Conservation (phyloP, 1,284 basidiomycete genomes). For the Singerocomus rubriflavus region DNA sequence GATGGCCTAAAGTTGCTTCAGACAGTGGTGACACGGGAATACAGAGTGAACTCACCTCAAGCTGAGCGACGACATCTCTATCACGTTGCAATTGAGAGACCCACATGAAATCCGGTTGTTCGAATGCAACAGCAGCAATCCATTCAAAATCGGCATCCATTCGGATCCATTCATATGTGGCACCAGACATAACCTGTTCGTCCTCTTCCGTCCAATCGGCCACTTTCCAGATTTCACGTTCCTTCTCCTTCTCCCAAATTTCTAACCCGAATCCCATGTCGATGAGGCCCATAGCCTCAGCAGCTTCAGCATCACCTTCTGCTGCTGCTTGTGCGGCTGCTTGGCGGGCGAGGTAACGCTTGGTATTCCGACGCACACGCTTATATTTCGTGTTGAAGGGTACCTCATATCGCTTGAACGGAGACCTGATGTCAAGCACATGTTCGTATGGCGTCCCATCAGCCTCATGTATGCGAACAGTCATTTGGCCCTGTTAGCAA, state of each 20-base stretch:
- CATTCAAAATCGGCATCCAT: conserved; percentile 99
- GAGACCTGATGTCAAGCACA: conserved; percentile 86
- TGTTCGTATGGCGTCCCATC: conserved; percentile 99
- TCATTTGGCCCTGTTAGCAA: conserved; percentile 81
- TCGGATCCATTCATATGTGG: conserved; percentile 99
- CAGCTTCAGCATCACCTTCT: conserved; percentile 85
- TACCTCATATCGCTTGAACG: conserved; percentile 91
- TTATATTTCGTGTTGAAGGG: conserved; percentile 99
- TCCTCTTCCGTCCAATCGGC: conserved; percentile 99
- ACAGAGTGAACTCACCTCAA: conserved; percentile 65
- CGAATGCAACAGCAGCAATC: conserved; percentile 90
- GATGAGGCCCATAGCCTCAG: conserved; percentile 90
- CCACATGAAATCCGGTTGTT: conserved; percentile 99
- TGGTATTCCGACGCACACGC: conserved; percentile 91
- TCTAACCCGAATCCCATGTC: conserved; percentile 96
- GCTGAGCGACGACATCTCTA: conserved; percentile 95
- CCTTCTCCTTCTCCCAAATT: conserved; percentile 94
- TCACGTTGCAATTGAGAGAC: conserved; percentile 95
- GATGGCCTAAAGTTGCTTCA: conserved; percentile 61
- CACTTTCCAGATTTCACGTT: conserved; percentile 93
- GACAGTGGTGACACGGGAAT: not conserved
- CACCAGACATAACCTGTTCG: conserved; percentile 88
- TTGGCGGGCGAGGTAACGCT: conserved; percentile 91
- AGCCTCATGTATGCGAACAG: conserved; percentile 97
- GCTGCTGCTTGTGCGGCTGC: conserved; percentile 91